Base-by-base conservation (phyloP, 129 eudicot genomes). In the Silybum marianum region DNA sequence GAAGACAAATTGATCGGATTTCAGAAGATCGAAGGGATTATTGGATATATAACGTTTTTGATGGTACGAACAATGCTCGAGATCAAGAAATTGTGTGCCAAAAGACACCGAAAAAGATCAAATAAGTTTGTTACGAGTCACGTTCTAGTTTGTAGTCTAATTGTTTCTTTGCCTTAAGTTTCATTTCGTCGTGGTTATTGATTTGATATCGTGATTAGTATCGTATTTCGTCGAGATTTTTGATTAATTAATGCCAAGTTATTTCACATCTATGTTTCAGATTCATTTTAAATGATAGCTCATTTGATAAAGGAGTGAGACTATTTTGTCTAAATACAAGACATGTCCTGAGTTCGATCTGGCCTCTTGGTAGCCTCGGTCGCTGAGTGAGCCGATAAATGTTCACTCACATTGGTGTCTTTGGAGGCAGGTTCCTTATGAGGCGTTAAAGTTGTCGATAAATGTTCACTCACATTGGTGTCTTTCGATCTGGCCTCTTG, bases 1-100 rank as follows among this genome's bases (percentile, higher is more conserved):
- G 85, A 84, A 78, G 79, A 16, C 84, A 68, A 80, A 82, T 62
- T 88, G 82, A 85, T 80, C 26, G 28, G 38, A 62, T 54, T 26
- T 80, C 39, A 38, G 16, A 48, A 16, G 38, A 48, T 51, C 12
- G 40, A 32, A 9, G 30, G 24, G 58, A 19, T 32, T 32, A 34
- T 76, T 16, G 14, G 46, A 58, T 10, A 9, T 10, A 9, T 26
- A 2, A 76, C n/a, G 51, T 11, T 77, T 71, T n/a, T 19, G 38
- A 76, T 76, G 77, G 66, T 54, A 34, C 26, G 77, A 23, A 23
- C 18, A 10, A 30, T 23, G 71, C 79, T 42, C 21, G 39, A 77
- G 83, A 76, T 78, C 75, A 73, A 78, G 82, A 76, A 69, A 18
- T 26, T 19, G 8, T 70, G 70, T 77, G 83, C 74, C 72, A 60